These are phyloP conservation scores for Mycena indigotica DNA, from an alignment of 768 basidiomycete species.

Conservation along the genomic window DNA sequence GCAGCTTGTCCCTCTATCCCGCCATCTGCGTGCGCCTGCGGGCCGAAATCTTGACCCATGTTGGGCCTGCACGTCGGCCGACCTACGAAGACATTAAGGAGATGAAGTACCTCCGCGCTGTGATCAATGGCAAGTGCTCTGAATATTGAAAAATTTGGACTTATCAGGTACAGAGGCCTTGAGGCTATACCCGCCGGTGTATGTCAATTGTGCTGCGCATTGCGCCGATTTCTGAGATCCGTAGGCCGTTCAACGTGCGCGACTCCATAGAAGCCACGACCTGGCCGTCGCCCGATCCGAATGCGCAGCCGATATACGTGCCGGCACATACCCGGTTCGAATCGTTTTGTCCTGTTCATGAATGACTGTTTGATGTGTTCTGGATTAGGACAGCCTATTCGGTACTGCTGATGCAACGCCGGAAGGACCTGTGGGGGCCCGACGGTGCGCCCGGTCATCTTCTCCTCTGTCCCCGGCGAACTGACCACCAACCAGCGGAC, in stretches of 20 bases:
- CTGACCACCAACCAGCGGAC: constrained; percentile 32
- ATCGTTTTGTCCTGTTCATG: neutral
- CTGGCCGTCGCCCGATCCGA: constrained; percentile 31
- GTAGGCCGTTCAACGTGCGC: constrained; percentile 40
- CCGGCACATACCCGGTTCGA: constrained; percentile 33
- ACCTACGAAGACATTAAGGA: constrained; percentile 58
- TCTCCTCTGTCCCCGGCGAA: neutral
- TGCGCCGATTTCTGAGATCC: neutral
- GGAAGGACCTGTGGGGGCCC: constrained; percentile 51
- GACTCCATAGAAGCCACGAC: constrained; percentile 31
- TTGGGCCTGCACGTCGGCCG: constrained; percentile 47
- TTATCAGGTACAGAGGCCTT: constrained; percentile 44
- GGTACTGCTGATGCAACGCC: constrained; percentile 37
- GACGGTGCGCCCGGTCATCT: constrained; percentile 31
- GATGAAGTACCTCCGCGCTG: constrained; percentile 64
- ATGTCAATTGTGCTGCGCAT: constrained; percentile 17
- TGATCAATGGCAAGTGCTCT: constrained; percentile 57
- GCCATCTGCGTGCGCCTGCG: constrained; percentile 46
- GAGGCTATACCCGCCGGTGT: constrained; percentile 57
- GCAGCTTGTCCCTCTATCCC: constrained; percentile 38
- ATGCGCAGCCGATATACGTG: constrained; percentile 38
- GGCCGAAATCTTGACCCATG: constrained; percentile 48
- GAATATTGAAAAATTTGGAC: neutral
- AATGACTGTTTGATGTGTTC: neutral
- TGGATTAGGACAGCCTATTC: constrained; percentile 36